Evolutionary conservation across 129 eudicot species (phyloP).

Genomic region (carrot (Daucus carota)): DNA sequence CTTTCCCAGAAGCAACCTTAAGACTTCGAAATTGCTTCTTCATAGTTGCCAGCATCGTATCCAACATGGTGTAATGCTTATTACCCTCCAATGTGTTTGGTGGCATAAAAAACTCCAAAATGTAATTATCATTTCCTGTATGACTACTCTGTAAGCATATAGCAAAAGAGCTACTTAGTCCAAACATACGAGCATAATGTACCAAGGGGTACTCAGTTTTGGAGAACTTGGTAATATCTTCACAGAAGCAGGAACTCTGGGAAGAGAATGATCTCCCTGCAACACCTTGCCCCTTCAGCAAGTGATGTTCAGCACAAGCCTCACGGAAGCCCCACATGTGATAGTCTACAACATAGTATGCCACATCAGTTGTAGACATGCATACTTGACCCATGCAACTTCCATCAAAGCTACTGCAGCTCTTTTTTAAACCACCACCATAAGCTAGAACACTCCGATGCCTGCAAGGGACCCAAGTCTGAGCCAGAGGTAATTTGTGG

Average conservation of each 20-base stretch:
- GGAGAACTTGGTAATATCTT: slow-evolving; percentile 61
- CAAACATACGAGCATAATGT: slow-evolving; percentile 88
- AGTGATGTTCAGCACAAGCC: slow-evolving; percentile 89
- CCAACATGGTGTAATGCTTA: slow-evolving; percentile 53
- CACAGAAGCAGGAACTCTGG: slow-evolving; percentile 64
- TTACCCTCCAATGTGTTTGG: slow-evolving; percentile 23
- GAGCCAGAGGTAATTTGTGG: slow-evolving; percentile 83
- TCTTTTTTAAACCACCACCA: slow-evolving; percentile 83
- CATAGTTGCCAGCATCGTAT: slow-evolving; percentile 67
- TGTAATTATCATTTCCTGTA: slow-evolving; percentile 76
- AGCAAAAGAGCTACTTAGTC: slow-evolving; percentile 65
- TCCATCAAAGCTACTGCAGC: slow-evolving; percentile 94
- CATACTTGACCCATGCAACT: slow-evolving; percentile 94
- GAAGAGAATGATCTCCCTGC: slow-evolving; percentile 75
- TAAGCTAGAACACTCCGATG: slow-evolving; percentile 82
- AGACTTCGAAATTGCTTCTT: slow-evolving; percentile 65
- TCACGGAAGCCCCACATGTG: slow-evolving; percentile 92
- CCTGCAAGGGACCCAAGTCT: slow-evolving; percentile 96
- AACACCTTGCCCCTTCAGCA: slow-evolving; percentile 94
- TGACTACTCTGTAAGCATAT: slow-evolving; percentile 74
- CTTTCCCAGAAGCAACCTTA: slow-evolving; percentile 75
- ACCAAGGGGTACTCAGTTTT: slow-evolving; percentile 84
- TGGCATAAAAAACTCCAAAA: slow-evolving; percentile 87
- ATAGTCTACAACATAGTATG: slow-evolving; percentile 74
- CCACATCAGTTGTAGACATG: slow-evolving; percentile 95